Percentiles rank a stretch among this genome's conserved stretches.
Evolutionary conservation across 192 early-diverging fungal genomes (phyloP).

Genomic region (Anaeromyces robustus): DNA sequence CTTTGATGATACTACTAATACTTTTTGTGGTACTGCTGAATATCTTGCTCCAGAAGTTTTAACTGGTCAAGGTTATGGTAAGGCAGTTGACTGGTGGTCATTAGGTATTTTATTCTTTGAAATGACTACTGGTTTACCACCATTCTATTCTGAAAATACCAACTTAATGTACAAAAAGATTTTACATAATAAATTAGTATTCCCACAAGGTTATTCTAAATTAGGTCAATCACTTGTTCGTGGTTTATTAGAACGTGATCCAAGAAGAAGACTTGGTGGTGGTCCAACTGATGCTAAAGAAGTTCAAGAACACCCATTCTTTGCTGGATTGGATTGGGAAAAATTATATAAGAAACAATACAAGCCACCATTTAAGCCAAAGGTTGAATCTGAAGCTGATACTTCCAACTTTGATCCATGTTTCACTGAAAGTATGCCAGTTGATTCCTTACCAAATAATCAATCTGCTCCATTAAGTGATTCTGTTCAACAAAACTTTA

Average conservation of each 20-base stretch:
- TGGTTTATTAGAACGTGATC: constrained; percentile 45
- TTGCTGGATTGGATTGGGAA: constrained; percentile 45
- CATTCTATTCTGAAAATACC: constrained; percentile 35
- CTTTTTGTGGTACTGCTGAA: constrained; percentile 75
- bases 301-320: constrained; percentile 46
- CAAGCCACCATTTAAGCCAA: constrained; percentile 52
- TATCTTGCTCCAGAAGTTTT: constrained; percentile 82
- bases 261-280: constrained; percentile 34
- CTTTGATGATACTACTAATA: constrained; percentile 27
- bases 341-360: constrained; percentile 40
- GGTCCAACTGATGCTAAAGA: constrained; percentile 29
- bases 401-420: constrained; percentile 29
- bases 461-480: constrained; percentile 17
- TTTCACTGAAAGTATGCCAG: constrained; percentile 27
- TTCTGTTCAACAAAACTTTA: constrained; percentile 28
- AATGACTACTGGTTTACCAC: constrained; percentile 48
- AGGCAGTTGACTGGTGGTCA: constrained; percentile 70
- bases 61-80: constrained; percentile 46
- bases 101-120: constrained; percentile 59
- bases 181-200: constrained; percentile 27
- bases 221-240: constrained; percentile 20
- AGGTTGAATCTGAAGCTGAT: constrained; percentile 29
- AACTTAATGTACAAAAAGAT: constrained; percentile 45
- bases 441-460: constrained; percentile 22
- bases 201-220: constrained; percentile 24